Conservation (phyloP, 768 basidiomycete genomes). For the Boletus sensibilis region DNA sequence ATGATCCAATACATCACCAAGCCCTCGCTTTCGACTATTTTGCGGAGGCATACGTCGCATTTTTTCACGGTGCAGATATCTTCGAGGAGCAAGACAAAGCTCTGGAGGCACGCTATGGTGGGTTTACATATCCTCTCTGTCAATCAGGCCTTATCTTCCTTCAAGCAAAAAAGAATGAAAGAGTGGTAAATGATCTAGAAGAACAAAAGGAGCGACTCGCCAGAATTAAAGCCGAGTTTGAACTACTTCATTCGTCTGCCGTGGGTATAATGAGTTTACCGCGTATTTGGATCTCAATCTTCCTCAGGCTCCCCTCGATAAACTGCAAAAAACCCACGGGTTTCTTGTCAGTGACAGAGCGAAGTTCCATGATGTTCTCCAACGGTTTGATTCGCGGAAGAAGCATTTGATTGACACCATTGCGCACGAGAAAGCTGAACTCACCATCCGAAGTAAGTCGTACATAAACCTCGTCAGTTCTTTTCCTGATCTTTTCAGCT, state of each 20-base stretch:
- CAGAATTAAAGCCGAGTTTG: conserved; percentile 50
- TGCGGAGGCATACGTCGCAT: conserved; percentile 61
- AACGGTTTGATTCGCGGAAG: conserved; percentile 66
- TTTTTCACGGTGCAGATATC: conserved; percentile 65
- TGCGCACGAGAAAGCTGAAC: conserved; percentile 63
- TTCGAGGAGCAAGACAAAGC: conserved; percentile 68
- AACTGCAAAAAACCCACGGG: conserved; percentile 60
- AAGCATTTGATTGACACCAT: conserved; percentile 67
- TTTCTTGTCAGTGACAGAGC: conserved; percentile 70
- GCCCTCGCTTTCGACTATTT: conserved; percentile 78
- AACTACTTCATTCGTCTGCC: conserved; percentile 59
- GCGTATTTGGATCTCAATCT: not conserved
- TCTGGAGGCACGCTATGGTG: conserved; percentile 78
- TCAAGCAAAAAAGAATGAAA: conserved; percentile 69
- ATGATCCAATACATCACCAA: conserved; percentile 68
- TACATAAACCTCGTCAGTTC: not conserved
- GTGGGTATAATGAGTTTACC: conserved; percentile 36
- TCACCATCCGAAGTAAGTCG: conserved; percentile 51
- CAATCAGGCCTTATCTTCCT: not conserved
- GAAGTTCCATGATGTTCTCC: conserved; percentile 75
- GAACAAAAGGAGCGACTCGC: conserved; percentile 48
- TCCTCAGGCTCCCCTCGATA: conserved; percentile 58
- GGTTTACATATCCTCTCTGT: conserved; percentile 14
- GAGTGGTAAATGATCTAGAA: conserved; percentile 62
- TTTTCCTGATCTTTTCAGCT: conserved; percentile 38